phyloP scores from a whole-genome alignment of 2,329 filamentous ascomycete genomes.

The Westerdykella aurantiaca region DNA sequence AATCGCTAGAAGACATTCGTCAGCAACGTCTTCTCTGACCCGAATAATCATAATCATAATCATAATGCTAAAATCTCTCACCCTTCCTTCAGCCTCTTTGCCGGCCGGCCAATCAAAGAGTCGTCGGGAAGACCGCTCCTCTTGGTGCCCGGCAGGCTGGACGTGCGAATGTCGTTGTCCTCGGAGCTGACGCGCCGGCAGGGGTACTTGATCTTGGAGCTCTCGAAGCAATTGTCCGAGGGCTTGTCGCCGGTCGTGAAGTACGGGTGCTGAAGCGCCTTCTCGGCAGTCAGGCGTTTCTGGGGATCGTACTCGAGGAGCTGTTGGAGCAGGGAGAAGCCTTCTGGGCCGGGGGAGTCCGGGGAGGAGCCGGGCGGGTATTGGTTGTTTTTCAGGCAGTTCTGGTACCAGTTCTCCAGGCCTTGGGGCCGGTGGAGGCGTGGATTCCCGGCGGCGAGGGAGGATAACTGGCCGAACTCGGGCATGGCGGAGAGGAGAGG shows the following conservation, averaged over 20 bases:
- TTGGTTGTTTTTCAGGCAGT: conserved; percentile 44
- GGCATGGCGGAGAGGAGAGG: conserved; percentile 78
- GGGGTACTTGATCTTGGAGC: conserved; percentile 81
- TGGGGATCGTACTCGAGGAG: conserved; percentile 90
- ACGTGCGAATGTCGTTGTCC: conserved; percentile 90
- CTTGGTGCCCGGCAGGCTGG: conserved; percentile 86
- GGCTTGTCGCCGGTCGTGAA: conserved; percentile 61
- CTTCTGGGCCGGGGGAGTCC: conserved; percentile 52
- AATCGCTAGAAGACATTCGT: not conserved
- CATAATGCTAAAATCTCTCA: conserved; percentile 9
- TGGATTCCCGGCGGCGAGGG: conserved; percentile 42
- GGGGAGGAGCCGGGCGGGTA: conserved; percentile 37
- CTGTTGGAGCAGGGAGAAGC: conserved; percentile 73
- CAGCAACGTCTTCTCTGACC: not conserved
- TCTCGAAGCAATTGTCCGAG: conserved; percentile 83
- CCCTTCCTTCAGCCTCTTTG: conserved; percentile 51
- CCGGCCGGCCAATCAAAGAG: conserved; percentile 52
- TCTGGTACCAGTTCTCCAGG: conserved; percentile 63
- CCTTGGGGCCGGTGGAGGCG: conserved; percentile 50
- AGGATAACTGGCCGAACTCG: conserved; percentile 68
- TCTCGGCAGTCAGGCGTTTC: conserved; percentile 77
- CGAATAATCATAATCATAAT: not conserved
- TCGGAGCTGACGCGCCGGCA: conserved; percentile 86
- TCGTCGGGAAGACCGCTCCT: conserved; percentile 82
- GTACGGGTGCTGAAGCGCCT: conserved; percentile 86